These are phyloP conservation scores for Diaporthe sp. DNA, from an alignment of 2,329 filamentous ascomycete species.

Conservation along the genomic window DNA sequence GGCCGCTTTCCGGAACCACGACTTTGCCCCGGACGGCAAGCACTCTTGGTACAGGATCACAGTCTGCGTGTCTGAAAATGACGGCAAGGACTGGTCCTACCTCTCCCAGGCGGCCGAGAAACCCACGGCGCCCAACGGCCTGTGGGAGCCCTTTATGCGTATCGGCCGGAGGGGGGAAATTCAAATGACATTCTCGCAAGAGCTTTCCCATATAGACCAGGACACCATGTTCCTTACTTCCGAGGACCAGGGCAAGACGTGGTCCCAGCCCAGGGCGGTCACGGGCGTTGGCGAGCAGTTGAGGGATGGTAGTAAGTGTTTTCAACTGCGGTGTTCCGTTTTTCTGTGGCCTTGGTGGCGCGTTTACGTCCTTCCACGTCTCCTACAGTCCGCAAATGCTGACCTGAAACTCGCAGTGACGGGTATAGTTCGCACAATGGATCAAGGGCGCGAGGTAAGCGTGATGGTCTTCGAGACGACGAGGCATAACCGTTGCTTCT, in stretches of 20 bases:
- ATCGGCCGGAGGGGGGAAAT: constrained; percentile 43
- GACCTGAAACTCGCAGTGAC: constrained; percentile 43
- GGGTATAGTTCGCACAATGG: constrained; percentile 49
- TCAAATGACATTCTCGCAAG: constrained; percentile 57
- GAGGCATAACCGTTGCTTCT: constrained; percentile 49
- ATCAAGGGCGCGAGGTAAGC: constrained; percentile 48
- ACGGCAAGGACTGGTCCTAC: constrained; percentile 54
- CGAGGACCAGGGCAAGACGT: constrained; percentile 52
- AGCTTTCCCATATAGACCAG: constrained; percentile 57
- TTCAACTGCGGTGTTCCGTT: neutral
- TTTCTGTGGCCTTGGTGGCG: neutral
- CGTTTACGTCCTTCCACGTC: neutral
- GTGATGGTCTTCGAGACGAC: constrained; percentile 60
- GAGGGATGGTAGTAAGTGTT: constrained; percentile 48
- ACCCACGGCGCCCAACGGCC: constrained; percentile 41
- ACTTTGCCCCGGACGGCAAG: constrained; percentile 15
- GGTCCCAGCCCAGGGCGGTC: constrained; percentile 52
- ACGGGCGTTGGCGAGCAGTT: constrained; percentile 47
- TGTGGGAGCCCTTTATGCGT: constrained; percentile 63
- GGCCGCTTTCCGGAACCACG: constrained; percentile 58
- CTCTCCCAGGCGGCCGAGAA: constrained; percentile 56
- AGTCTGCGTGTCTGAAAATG: constrained; percentile 57
- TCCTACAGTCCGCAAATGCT: neutral
- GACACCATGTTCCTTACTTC: constrained; percentile 60
- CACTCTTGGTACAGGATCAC: constrained; percentile 56